These are phyloP conservation scores for Lophiostoma macrostomum DNA, from an alignment of 495 filamentous ascomycete genomes.

Conservation along the genomic window DNA sequence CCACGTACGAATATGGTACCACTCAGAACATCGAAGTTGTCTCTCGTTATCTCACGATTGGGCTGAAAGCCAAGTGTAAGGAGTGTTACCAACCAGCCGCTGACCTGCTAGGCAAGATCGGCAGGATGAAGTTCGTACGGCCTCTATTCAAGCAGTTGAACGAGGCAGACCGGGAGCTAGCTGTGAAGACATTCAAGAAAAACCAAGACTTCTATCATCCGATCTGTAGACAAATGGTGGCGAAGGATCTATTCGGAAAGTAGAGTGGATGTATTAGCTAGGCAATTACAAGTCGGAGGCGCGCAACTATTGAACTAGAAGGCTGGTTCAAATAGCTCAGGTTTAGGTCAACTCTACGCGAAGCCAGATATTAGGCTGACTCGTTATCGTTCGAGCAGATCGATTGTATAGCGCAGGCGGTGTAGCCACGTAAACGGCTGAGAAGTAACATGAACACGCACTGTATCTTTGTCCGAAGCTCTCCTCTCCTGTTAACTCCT, in stretches of 20 bases:
- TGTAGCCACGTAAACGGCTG: too few species aligned
- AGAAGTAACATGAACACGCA: too few species aligned
- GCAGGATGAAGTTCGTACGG: slow-evolving; percentile 95
- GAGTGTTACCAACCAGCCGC: slow-evolving; percentile 65
- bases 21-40: slow-evolving; percentile 83
- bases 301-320: too few species aligned
- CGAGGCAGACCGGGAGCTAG: slow-evolving; percentile 67
- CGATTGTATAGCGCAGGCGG: too few species aligned
- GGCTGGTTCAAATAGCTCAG: too few species aligned
- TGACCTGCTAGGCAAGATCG: slow-evolving; percentile 73
- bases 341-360: too few species aligned
- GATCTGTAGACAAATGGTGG: slow-evolving; percentile 58
- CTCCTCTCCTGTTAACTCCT: too few species aligned
- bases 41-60: slow-evolving; percentile 71
- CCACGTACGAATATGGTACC: slow-evolving; percentile 63
- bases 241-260: slow-evolving; percentile 68
- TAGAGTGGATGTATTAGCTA: too few species aligned
- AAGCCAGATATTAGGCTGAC: too few species aligned
- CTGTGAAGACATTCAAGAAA: slow-evolving; percentile 78
- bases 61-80: slow-evolving; percentile 67
- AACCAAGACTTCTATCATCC: slow-evolving; percentile 93
- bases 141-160: slow-evolving; percentile 72
- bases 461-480: too few species aligned
- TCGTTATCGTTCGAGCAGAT: too few species aligned
- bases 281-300: too few species aligned